These are phyloP conservation scores for Aspergillus calidoustus DNA, from an alignment of 2,329 filamentous ascomycete species.

Conservation along the genomic window DNA sequence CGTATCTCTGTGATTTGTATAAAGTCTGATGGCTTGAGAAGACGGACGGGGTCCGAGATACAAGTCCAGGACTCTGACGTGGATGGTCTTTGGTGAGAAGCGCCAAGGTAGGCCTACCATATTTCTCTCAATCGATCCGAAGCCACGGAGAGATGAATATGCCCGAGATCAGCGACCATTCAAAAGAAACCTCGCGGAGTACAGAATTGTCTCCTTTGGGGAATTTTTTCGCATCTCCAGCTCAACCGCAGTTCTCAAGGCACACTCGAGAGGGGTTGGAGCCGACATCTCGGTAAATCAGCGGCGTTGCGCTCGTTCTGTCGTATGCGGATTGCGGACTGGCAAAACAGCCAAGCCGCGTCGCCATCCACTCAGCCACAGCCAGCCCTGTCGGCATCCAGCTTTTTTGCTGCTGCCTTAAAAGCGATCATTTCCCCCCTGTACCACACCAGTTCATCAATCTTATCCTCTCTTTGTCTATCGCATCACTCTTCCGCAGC, in stretches of 20 bases:
- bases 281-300: background rate
- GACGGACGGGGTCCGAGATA: background rate
- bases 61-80: background rate
- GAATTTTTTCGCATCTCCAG: background rate
- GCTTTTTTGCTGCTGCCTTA: slow-evolving; percentile 30
- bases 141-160: background rate
- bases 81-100: background rate
- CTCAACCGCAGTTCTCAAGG: background rate
- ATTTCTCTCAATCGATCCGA: background rate
- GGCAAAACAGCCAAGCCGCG: slow-evolving; percentile 20
- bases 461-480: slow-evolving; percentile 17
- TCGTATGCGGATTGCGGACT: background rate
- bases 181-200: background rate
- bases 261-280: background rate
- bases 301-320: background rate
- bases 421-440: slow-evolving; percentile 18
- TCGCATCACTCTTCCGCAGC: background rate
- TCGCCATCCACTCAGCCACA: slow-evolving; percentile 22
- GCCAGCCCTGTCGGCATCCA: slow-evolving; percentile 20
- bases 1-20: background rate
- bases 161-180: background rate
- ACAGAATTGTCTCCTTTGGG: background rate
- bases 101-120: background rate
- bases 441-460: slow-evolving; percentile 16
- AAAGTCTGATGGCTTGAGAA: background rate